Evolutionary conservation across 2,329 filamentous ascomycete species (phyloP).

Genomic region (Fusarium udum): DNA sequence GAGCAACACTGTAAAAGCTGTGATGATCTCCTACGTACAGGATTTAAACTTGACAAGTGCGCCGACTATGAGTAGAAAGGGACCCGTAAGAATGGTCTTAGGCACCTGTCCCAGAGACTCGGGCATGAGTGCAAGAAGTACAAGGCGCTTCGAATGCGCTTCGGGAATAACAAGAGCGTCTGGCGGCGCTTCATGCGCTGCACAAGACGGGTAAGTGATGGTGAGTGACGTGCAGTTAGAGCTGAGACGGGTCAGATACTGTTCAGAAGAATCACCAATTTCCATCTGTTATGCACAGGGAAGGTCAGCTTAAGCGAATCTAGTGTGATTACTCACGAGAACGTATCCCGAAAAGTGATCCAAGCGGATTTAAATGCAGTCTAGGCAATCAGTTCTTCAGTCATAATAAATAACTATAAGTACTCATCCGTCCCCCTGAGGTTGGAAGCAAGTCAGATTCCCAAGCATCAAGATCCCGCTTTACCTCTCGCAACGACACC

Average conservation of each 20-base stretch:
- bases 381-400: accelerated
- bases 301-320: neutral
- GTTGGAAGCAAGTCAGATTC: accelerated
- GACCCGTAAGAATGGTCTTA: neutral
- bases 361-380: accelerated
- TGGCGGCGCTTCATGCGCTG: neutral
- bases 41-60: neutral
- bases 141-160: no score
- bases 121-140: neutral
- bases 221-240: no score
- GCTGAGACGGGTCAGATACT: neutral
- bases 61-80: no score
- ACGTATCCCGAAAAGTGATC: accelerated
- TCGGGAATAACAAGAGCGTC: neutral
- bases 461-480: no score
- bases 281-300: neutral
- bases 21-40: neutral
- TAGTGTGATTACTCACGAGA: neutral
- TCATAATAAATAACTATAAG: neutral
- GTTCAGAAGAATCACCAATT: no score
- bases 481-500: accelerated
- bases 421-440: neutral
- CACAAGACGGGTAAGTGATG: no score
- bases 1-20: neutral
- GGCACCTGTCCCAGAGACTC: neutral